A percentile compares a stretch with the other conserved stretches of the same genome.
phyloP scores from a whole-genome alignment of 768 basidiomycete genomes.

The Favolaschia claudopus region DNA sequence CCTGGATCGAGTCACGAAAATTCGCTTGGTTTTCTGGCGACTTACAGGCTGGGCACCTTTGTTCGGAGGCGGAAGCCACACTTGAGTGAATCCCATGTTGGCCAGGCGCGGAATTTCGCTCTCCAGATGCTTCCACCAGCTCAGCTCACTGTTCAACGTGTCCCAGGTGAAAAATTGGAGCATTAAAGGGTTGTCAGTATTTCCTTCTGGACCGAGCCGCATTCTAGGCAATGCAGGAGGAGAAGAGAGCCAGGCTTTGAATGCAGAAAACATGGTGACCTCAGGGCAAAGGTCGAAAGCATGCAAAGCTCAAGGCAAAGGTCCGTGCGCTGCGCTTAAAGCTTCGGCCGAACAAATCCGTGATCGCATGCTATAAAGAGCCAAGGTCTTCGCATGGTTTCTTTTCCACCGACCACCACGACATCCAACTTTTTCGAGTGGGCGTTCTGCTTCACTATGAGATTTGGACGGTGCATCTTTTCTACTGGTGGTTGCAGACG shows the following conservation, averaged over 20 bases:
- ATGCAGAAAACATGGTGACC: conserved; percentile 37
- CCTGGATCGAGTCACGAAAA: conserved; percentile 43
- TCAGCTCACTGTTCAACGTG: conserved; percentile 57
- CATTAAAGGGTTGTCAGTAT: conserved; percentile 69
- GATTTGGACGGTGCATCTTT: conserved; percentile 45
- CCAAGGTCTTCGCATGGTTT: conserved; percentile 30
- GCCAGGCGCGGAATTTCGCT: conserved; percentile 67
- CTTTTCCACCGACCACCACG: conserved; percentile 51
- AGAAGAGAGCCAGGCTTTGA: conserved; percentile 38
- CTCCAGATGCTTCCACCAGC: conserved; percentile 86
- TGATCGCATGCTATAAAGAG: too few species aligned
- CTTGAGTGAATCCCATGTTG: conserved; percentile 77
- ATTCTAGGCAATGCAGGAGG: conserved; percentile 61
- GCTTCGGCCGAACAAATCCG: too few species aligned
- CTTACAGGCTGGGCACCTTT: too few species aligned
- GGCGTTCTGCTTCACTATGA: conserved; percentile 69
- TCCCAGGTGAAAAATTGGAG: conserved; percentile 92
- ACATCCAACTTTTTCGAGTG: conserved; percentile 54
- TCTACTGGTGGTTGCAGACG: conserved; percentile 56
- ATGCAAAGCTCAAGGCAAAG: too few species aligned
- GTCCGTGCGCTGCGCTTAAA: too few species aligned
- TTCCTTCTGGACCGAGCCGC: conserved; percentile 62
- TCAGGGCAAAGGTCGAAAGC: too few species aligned
- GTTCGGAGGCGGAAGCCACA: conserved; percentile 86
- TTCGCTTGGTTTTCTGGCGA: conserved; percentile 61